Evolutionary conservation across 2,329 filamentous ascomycete genomes (phyloP), one percentile per base, ranked within the genome.

Genomic region (Aspergillus spinulosporus): DNA sequence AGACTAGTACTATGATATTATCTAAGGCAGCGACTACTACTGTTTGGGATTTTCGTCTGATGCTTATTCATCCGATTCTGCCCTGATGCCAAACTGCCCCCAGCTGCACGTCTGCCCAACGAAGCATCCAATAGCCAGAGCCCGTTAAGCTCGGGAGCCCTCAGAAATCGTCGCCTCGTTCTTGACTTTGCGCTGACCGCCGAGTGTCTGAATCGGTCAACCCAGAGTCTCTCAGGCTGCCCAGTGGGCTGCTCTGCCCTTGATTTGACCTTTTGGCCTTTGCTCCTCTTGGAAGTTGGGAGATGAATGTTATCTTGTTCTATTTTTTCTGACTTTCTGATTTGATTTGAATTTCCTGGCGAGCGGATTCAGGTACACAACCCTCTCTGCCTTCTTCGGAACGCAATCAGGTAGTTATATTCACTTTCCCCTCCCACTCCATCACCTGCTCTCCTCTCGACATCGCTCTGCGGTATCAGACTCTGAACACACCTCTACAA

Each of bases 31-130:
- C 44, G 44, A 46, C 44, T 34, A 21, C 21, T 21, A 21, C 21
- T 21, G 44, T 46, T 15, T 46, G n/a, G 39, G n/a, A 15, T 42
- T 6, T 11, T 21, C 44, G 12, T 5, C 11, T 21, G 52, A 28
- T 58, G 56, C 57, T 62, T 61, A 58, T 55, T 63, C 58, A 60
- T 61, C 58, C 21, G 21, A 21, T 21, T 21, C 21, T 51, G 39
- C 36, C 48, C 54, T 51, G 55, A 58, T 55, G 50, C 52, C 54
- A 54, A 59, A 59, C 47, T 56, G 44, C 58, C 56, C 56, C 58
- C 46, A 59, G 59, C 63, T 68, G 68, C 67, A 70, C 56, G 68
- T 69, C 67, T 70, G 68, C 68, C 68, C 68, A 70, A 70, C 63
- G 61, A 69, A 72, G 70, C 71, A 70, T 68, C 71, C 70, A 73